A percentile compares a stretch with the other conserved stretches of the same genome.
Conservation (phyloP, 441 rosid species). For the California macrophylla region DNA sequence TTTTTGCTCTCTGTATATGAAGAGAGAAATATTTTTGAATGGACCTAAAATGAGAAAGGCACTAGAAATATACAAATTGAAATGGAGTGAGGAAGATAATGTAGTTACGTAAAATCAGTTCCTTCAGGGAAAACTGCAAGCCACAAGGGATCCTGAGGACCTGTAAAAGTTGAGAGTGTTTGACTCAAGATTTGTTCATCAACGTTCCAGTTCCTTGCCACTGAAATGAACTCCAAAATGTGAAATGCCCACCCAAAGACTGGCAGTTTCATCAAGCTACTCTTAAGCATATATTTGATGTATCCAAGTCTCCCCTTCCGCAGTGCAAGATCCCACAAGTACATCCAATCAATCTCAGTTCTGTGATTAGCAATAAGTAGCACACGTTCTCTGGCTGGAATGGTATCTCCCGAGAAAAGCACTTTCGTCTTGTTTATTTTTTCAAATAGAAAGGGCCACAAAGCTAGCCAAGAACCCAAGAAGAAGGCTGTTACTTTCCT, state of each 20-base stretch:
- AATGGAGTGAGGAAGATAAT: conserved; percentile 10
- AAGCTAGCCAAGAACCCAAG: conserved; percentile 70
- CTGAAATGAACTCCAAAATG: conserved; percentile 80
- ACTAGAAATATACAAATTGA: conserved; percentile 5
- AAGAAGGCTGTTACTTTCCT: conserved; percentile 55
- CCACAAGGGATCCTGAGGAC: conserved; percentile 86
- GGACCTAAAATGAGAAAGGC: not conserved
- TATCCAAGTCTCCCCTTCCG: conserved; percentile 69
- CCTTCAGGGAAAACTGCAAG: conserved; percentile 98
- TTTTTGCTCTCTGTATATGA: conserved; percentile 61
- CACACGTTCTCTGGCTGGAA: conserved; percentile 57
- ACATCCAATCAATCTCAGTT: conserved; percentile 99
- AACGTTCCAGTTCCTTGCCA: conserved; percentile 86
- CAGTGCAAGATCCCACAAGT: conserved; percentile 86
- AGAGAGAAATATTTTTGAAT: conserved; percentile 4
- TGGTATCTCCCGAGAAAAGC: conserved; percentile 61
- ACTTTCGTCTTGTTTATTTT: conserved; percentile 71
- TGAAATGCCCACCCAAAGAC: conserved; percentile 95
- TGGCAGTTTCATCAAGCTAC: conserved; percentile 88
- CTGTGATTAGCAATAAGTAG: conserved; percentile 78
- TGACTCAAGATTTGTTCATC: conserved; percentile 57
- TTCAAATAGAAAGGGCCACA: conserved; percentile 93
- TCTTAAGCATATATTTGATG: conserved; percentile 80
- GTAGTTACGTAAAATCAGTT: conserved; percentile 78
- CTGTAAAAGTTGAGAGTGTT: conserved; percentile 59